These are phyloP conservation scores for Cryptococcus sp. DNA, from an alignment of 1,284 basidiomycete genomes.

Conservation along the genomic window DNA sequence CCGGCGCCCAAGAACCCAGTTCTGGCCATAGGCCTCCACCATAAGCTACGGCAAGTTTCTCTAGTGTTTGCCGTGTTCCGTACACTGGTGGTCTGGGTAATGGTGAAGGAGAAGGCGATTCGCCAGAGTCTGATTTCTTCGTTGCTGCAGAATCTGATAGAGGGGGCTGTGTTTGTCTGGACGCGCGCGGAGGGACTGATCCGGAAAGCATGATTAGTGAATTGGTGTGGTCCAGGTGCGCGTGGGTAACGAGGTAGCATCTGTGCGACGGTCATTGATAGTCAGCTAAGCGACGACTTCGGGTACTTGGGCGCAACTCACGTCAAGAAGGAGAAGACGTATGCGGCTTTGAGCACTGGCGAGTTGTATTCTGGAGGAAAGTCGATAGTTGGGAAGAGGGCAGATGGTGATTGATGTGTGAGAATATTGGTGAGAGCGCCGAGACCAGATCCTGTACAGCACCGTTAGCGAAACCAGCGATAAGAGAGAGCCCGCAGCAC, in stretches of 20 bases:
- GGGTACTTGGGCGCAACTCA: slow-evolving; percentile 20
- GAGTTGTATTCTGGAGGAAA: slow-evolving; percentile 43
- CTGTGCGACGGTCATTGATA: slow-evolving; percentile 18
- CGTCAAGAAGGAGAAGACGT: slow-evolving; percentile 50
- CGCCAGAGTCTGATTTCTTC: slow-evolving; percentile 6
- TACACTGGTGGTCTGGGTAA: slow-evolving; percentile 40
- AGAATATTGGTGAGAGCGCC: slow-evolving; percentile 44
- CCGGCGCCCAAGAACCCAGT: slow-evolving; percentile 43
- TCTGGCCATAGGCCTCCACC: slow-evolving; percentile 52
- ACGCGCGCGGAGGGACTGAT: slow-evolving; percentile 36
- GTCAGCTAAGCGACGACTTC: not conserved
- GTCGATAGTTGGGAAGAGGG: slow-evolving; percentile 38
- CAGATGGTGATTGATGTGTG: slow-evolving; percentile 3
- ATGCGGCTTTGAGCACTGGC: slow-evolving; percentile 47
- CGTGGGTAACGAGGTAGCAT: slow-evolving; percentile 53
- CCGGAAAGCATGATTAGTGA: slow-evolving; percentile 51
- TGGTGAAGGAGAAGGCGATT: slow-evolving; percentile 3
- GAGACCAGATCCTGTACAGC: slow-evolving; percentile 45
- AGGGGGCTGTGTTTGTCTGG: slow-evolving; percentile 13
- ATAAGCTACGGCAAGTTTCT: slow-evolving; percentile 43
- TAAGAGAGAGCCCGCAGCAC: not conserved
- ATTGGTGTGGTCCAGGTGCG: slow-evolving; percentile 50
- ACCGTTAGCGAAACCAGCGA: not conserved
- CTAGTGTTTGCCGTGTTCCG: slow-evolving; percentile 39
- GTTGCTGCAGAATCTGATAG: slow-evolving; percentile 8